Evolutionary conservation across 345 rosid genomes (phyloP), one percentile per base, ranked within the genome.

Genomic region (Populus nigra): DNA sequence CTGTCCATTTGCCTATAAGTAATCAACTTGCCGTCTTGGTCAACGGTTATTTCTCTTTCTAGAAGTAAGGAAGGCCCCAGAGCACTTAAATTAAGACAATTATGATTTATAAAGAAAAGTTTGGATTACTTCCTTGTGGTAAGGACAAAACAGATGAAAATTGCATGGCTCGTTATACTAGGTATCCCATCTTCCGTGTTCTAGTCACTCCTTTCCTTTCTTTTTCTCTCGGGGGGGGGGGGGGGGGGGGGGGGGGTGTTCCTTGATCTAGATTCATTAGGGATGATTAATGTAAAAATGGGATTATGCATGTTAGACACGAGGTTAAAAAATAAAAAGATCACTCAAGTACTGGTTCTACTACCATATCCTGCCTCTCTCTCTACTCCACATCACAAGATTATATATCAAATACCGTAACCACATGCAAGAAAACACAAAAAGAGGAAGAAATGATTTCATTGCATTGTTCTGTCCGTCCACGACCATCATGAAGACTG

Each of bases 351-450:
- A 27, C 50, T 61, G 36, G 17, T 23, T 53, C n/a, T 17, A 76
- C n/a, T 36, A 36, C 39, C 43, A 73, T 3, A 12, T 35, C 72
- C 35, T 31, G 77, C 69, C 43, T 43, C 73, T 66, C 73, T 63
- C 66, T 59, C 38, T 65, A 29, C 33, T 61, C 69, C 23, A 13
- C 39, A 20, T 38, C 76, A 13, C 20, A 25, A 27, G 29, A 23
- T 59, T 23, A 9, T 23, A 16, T 31, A 50, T 43, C 31, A 29
- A 69, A 85, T 80, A 79, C 38, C 75, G 70, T 77, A 75, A 68
- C 15, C 47, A 43, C 87, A 86, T 83, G 88, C 86, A 83, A 85
- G 75, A 85, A 73, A 78, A 77, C 85, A 82, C 84, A 88, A 85
- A 85, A 81, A 79, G 86, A 84, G 53, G 43, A 73, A 45, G 72